These are phyloP conservation scores for Coelastrella sp. DNA, from an alignment of 139 green algal species.

Conservation along the genomic window DNA sequence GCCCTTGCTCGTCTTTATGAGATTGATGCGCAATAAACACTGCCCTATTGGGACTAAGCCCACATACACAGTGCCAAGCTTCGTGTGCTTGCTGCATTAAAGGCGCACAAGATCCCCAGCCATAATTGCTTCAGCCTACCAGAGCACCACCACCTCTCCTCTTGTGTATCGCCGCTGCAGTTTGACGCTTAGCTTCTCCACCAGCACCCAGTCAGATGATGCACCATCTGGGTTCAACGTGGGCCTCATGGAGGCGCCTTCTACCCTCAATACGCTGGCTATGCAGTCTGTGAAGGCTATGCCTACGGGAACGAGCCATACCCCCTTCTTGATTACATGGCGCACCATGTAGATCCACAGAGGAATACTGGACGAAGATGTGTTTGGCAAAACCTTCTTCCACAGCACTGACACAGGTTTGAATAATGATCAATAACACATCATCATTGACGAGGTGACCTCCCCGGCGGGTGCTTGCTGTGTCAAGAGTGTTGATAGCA, in stretches of 20 bases:
- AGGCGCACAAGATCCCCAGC: not conserved
- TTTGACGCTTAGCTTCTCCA: constrained; percentile 74
- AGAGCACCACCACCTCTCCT: constrained; percentile 76
- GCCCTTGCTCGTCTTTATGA: not conserved
- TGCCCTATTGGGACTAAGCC: too few relatives aligned
- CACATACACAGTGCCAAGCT: not conserved
- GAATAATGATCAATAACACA: too few relatives aligned
- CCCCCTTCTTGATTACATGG: not conserved
- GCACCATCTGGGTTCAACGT: constrained; percentile 57
- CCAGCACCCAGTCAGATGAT: constrained; percentile 68
- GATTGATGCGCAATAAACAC: not conserved
- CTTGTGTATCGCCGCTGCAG: constrained; percentile 64
- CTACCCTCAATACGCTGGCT: constrained; percentile 53
- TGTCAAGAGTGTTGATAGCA: too few relatives aligned
- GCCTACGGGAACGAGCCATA: constrained; percentile 12
- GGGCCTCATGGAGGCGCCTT: constrained; percentile 71
- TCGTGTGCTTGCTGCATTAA: not conserved
- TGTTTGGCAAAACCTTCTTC: too few relatives aligned
- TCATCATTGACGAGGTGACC: too few relatives aligned
- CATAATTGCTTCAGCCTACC: constrained; percentile 41
- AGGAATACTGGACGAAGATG: too few relatives aligned
- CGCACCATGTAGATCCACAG: not conserved
- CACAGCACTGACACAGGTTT: too few relatives aligned
- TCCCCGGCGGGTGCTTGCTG: too few relatives aligned
- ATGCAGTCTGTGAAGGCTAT: constrained; percentile 13